phyloP scores from a whole-genome alignment of 2,329 filamentous ascomycete genomes.

The Coleophoma crateriformis region DNA sequence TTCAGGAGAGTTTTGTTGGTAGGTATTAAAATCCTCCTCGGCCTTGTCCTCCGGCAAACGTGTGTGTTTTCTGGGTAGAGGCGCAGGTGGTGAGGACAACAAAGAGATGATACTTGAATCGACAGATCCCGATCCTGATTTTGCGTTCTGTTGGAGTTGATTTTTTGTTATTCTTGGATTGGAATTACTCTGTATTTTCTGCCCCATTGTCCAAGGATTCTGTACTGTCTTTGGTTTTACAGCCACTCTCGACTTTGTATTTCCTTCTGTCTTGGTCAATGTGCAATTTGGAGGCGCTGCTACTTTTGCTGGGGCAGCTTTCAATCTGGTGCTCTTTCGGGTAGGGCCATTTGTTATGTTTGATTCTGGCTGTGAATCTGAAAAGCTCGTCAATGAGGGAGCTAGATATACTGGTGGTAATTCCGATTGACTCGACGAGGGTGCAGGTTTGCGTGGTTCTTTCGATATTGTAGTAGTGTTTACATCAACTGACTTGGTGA shows the following conservation, averaged over 20 bases:
- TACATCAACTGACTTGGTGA: constrained; percentile 16
- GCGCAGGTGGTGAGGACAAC: background rate
- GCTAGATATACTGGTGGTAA: constrained; percentile 12
- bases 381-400: background rate
- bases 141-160: background rate
- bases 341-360: background rate
- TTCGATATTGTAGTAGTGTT: background rate
- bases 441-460: constrained; percentile 2
- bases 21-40: background rate
- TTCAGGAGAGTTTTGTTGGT: background rate
- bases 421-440: constrained; percentile 6
- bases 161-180: too few species aligned
- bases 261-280: background rate
- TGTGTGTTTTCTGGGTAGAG: background rate
- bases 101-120: background rate
- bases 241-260: background rate
- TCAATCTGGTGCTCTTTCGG: background rate
- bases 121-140: background rate
- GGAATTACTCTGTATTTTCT: background rate
- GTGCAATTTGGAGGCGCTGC: background rate
- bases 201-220: constrained; percentile 1
- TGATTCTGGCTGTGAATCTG: background rate
- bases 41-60: background rate
- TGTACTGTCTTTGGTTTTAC: background rate
- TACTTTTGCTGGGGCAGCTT: background rate